Evolutionary conservation across 306 rosid species (phyloP), one percentile per base, ranked within the genome.

Genomic region (Vachellia collinsii): DNA sequence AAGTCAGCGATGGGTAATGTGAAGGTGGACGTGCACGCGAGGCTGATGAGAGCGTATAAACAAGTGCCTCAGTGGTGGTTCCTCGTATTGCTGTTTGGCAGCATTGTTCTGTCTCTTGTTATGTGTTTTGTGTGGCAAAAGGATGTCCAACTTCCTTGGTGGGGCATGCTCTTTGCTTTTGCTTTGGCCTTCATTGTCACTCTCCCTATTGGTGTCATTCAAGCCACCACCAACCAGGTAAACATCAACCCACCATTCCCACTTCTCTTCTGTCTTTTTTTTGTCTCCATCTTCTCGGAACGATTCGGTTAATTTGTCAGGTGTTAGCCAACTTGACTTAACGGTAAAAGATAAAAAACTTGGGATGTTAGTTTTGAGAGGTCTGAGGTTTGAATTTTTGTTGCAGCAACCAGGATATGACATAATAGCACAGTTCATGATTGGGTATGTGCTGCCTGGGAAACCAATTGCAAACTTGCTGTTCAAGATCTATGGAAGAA

Each of bases 381-480:
- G 37, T 8, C 22, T 68, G 25, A n/a, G 20, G 4, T 56, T 19
- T 8, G 48, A n/a, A 7, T 38, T 48, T 77, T 42, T 69, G 42
- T 16, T 87, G 86, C 93, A 96, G 99, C 99, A 96, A 96, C 99
- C 99, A 48, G 99, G 99, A 85, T 96, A 92, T 74, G 99, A 96
- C 87, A 88, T 96, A 58, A 96, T 93, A 82, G 99, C 99, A 56
- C 98, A 96, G 85, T 96, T 93, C 93, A 85, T 96, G 42, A 90
- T 96, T 81, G 99, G 99, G 64, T 96, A 93, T 80, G 41, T 92
- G 29, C 92, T 96, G 66, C 99, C 99, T 9, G 99, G 99, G 67
- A 90, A 92, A 81, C 99, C 99, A 74, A 96, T 96, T 43, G 99
- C 99, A 64, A 96, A 92, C 87, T 87, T 96, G 84, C 91, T 96